Evolutionary conservation across 495 filamentous ascomycete genomes (phyloP).

Genomic region (Daldinia concentrica): DNA sequence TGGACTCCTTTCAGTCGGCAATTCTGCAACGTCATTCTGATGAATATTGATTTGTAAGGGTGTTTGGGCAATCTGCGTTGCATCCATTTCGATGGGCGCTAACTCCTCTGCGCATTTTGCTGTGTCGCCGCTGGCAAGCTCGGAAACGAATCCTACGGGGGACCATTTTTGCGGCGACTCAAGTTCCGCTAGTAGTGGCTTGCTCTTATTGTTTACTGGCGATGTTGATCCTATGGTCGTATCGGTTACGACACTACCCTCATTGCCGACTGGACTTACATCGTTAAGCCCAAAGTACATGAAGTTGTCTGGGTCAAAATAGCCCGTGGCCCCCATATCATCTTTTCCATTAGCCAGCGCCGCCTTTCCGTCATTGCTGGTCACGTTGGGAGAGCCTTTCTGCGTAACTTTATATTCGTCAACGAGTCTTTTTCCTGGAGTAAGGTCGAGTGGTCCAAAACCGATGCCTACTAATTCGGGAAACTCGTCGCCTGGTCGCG

Average conservation of each 20-base stretch:
- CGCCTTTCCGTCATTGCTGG: slow-evolving; percentile 5
- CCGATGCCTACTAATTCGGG: slow-evolving; percentile 54
- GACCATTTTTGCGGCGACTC: slow-evolving; percentile 26
- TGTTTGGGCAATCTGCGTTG: slow-evolving; percentile 28
- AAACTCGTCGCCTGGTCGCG: slow-evolving; percentile 60
- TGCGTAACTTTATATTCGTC: slow-evolving; percentile 49
- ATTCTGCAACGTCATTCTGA: slow-evolving; percentile 33
- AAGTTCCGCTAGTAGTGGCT: slow-evolving; percentile 37
- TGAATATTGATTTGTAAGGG: slow-evolving; percentile 27
- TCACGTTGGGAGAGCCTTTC: slow-evolving; percentile 3
- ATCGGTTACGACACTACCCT: slow-evolving; percentile 29
- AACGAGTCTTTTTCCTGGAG: slow-evolving; percentile 50
- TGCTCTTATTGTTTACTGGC: slow-evolving; percentile 1
- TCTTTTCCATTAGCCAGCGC: slow-evolving; percentile 22
- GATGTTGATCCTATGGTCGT: background rate
- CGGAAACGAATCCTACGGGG: slow-evolving; percentile 56
- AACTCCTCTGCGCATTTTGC: slow-evolving; percentile 52
- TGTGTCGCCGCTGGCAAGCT: slow-evolving; percentile 51
- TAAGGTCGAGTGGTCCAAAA: slow-evolving; percentile 46
- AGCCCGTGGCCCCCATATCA: slow-evolving; percentile 45
- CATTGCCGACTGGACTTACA: slow-evolving; percentile 46
- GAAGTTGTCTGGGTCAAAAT: slow-evolving; percentile 55
- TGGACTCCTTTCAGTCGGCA: slow-evolving; percentile 49
- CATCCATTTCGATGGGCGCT: slow-evolving; percentile 55
- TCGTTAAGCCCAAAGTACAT: slow-evolving; percentile 55